These are phyloP conservation scores for Nicotiana benthamiana DNA, from an alignment of 257 asterid genomes.

Conservation along the genomic window DNA sequence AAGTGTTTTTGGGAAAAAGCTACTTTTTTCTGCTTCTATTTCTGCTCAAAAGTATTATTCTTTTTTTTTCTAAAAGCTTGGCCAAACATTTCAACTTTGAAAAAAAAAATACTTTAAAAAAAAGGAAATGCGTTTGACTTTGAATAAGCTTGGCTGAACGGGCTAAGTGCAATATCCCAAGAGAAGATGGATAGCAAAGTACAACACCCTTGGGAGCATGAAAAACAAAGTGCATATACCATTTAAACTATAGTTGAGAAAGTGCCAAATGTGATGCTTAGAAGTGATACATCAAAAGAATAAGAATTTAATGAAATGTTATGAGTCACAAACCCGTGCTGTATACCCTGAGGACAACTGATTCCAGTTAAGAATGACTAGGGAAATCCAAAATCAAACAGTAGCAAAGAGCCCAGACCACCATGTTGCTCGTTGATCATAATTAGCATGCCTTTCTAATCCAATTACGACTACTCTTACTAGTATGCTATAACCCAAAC, in stretches of 20 bases:
- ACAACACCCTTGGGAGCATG: background rate
- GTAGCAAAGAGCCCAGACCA: background rate
- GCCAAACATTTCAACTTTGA: too few relatives aligned
- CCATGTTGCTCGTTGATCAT: background rate
- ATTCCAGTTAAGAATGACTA: background rate
- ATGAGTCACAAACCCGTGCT: background rate
- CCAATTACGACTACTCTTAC: background rate
- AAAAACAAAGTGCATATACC: background rate
- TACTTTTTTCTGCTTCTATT: too few relatives aligned
- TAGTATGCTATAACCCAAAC: rapidly evolving
- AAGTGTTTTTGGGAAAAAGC: too few relatives aligned
- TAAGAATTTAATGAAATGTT: background rate
- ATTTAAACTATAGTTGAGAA: background rate
- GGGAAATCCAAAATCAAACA: background rate
- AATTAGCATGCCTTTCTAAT: background rate
- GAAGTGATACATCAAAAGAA: background rate
- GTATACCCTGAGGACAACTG: background rate
- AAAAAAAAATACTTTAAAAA: too few relatives aligned
- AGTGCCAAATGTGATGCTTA: background rate
- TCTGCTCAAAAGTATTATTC: too few relatives aligned
- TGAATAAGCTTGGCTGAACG: too few relatives aligned
- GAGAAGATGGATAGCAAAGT: background rate
- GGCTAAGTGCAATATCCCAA: background rate
- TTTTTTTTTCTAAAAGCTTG: too few relatives aligned
- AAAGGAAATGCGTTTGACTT: too few relatives aligned